Base-by-base conservation (phyloP, 2,329 filamentous ascomycete genomes). In the Fusarium chlamydosporum region DNA sequence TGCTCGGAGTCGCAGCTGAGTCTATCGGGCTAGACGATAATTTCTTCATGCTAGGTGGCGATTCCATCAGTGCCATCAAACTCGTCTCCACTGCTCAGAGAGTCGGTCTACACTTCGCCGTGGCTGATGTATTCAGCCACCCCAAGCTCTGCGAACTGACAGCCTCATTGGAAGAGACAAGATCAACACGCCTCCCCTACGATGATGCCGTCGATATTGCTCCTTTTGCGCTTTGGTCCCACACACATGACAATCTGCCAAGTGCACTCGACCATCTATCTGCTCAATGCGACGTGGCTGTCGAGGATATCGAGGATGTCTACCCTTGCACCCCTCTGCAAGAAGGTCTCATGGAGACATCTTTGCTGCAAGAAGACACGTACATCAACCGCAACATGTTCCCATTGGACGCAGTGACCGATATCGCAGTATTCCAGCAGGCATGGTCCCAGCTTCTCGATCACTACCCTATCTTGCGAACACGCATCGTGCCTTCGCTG, bases 61-160 rank as follows among this genome's bases (percentile, higher is more conserved):
- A 52, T 41, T 52, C 48, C 27, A 52, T 52, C 37, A 52, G 37
- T 41, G 48, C 48, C 37, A 52, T 52, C n/a, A 43, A 43, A 53
- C 38, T 53, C 18, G 50, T 53, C 15, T 53, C 50, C 38, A 34
- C 50, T 35, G 50, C 50, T 43, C 50, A 53, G 38, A 53, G 50
- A 42, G 38, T 53, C 50, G 50, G 50, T 35, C 50, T 53, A 53
- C 38, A 53, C 29, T 53, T 53, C 50, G 50, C 50, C 29, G 50
- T 53, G 38, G 50, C 50, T 53, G 50, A 53, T 53, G 38, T 53
- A 27, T 53, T 53, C 29, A 43, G 37, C 50, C 50, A 53, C 29
- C 50, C 50, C 50, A 53, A 53, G 50, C 50, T 53, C 50, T 53
- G 50, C 50, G 50, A 53, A 53, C 38, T 53, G 50, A 53, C 50